Conservation (phyloP, 495 filamentous ascomycete genomes). For the Staphylotrichum tortipilum region DNA sequence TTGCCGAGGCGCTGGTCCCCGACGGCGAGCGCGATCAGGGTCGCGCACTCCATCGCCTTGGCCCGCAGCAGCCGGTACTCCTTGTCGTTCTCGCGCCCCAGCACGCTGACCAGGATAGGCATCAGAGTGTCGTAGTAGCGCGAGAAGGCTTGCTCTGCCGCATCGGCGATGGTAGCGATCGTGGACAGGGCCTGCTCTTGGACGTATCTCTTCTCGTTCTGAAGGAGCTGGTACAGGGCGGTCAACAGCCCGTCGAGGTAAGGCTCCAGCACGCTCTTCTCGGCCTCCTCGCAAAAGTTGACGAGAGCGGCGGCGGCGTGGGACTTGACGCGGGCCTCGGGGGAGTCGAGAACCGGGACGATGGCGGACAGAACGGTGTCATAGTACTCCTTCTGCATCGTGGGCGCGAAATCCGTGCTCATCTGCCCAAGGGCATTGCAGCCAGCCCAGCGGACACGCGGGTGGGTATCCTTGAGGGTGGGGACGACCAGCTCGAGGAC, state of each 20-base stretch:
- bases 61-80: constrained; percentile 85
- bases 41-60: constrained; percentile 99
- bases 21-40: constrained; percentile 90
- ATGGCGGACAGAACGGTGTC: constrained; percentile 77
- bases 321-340: constrained; percentile 89
- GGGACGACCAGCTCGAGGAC: constrained; percentile 91
- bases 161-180: constrained; percentile 97
- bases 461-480: constrained; percentile 82
- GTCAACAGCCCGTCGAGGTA: constrained; percentile 83
- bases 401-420: constrained; percentile 98
- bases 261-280: constrained; percentile 83
- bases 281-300: constrained; percentile 98
- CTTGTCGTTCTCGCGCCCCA: constrained; percentile 81
- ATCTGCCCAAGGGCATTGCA: constrained; percentile 99
- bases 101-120: constrained; percentile 84
- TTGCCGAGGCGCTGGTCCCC: constrained; percentile 83
- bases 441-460: constrained; percentile 92
- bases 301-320: constrained; percentile 95
- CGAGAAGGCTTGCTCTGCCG: constrained; percentile 89
- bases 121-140: constrained; percentile 93
- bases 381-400: constrained; percentile 96
- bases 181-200: constrained; percentile 98
- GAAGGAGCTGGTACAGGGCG: constrained; percentile 73
- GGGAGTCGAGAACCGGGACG: constrained; percentile 81
- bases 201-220: constrained; percentile 86